Percentiles rank a stretch among this genome's conserved stretches.
phyloP scores from a whole-genome alignment of 805 yeast genomes.

The Hanseniaspora thailandica region DNA sequence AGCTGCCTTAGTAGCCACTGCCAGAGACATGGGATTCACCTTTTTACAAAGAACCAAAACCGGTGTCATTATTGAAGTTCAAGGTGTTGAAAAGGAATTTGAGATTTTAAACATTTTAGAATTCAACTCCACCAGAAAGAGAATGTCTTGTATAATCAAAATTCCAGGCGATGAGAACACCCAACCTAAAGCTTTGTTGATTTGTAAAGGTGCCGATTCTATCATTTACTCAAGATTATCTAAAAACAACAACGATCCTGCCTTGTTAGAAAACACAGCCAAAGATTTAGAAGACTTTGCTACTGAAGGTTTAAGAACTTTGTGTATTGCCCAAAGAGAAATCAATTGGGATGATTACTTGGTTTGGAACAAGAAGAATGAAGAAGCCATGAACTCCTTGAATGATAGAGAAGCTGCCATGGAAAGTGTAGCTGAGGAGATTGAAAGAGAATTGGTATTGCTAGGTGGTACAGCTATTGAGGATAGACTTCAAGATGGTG shows the following conservation, averaged over 20 bases:
- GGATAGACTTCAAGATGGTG: conserved; percentile 76
- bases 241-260: conserved; percentile 32
- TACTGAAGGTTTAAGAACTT: conserved; percentile 70
- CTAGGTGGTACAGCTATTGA: conserved; percentile 82
- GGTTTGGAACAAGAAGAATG: conserved; percentile 53
- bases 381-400: conserved; percentile 52
- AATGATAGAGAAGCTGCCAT: conserved; percentile 56
- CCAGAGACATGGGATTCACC: conserved; percentile 63
- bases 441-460: conserved; percentile 53
- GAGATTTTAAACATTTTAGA: conserved; percentile 61
- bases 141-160: conserved; percentile 75
- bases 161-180: conserved; percentile 39
- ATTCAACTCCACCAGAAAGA: conserved; percentile 73
- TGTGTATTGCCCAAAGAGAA: conserved; percentile 66
- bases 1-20: conserved; percentile 74
- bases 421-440: conserved; percentile 63
- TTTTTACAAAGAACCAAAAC: conserved; percentile 55
- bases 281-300: conserved; percentile 66
- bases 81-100: conserved; percentile 59
- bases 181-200: conserved; percentile 50
- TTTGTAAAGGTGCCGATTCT: conserved; percentile 81
- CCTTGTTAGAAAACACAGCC: conserved; percentile 51
- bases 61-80: conserved; percentile 55
- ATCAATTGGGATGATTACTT: conserved; percentile 49
- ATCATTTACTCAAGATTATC: conserved; percentile 56